These are phyloP conservation scores for Rhododendron vialii DNA, from an alignment of 148 eudicot species.

Conservation along the genomic window DNA sequence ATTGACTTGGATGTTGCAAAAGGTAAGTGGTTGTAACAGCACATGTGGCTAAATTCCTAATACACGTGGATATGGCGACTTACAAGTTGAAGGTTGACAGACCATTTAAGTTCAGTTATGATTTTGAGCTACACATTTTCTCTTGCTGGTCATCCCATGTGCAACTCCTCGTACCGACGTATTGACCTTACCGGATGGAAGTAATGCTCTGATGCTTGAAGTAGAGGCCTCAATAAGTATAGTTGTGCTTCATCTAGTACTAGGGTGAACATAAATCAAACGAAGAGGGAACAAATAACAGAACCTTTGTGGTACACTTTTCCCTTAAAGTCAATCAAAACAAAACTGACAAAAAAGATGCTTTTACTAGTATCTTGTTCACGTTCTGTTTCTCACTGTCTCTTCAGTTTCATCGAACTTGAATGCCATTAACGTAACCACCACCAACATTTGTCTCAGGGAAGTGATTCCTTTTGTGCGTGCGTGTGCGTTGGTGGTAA, in stretches of 20 bases:
- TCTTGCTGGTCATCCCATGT: not conserved
- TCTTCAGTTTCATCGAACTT: constrained; percentile 3
- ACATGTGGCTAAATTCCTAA: not conserved
- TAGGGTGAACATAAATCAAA: not conserved
- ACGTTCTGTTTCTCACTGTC: not conserved
- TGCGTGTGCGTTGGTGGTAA: not conserved
- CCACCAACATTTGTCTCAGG: not conserved
- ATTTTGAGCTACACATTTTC: not conserved
- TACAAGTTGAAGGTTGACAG: not conserved
- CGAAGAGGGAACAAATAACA: not conserved
- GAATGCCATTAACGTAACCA: not conserved
- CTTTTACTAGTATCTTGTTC: not conserved
- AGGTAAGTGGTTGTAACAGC: not conserved
- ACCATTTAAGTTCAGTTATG: not conserved
- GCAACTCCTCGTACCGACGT: not conserved
- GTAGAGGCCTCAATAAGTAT: not conserved
- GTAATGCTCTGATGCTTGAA: not conserved
- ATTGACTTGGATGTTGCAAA: not conserved
- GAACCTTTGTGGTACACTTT: not conserved
- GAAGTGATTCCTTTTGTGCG: not conserved
- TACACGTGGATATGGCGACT: not conserved
- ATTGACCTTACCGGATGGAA: not conserved
- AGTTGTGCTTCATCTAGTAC: not conserved
- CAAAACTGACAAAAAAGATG: not conserved
- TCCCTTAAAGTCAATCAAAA: not conserved